Evolutionary conservation across 805 yeast genomes (phyloP).

Genomic region (Sugiyamaella smithiae): DNA sequence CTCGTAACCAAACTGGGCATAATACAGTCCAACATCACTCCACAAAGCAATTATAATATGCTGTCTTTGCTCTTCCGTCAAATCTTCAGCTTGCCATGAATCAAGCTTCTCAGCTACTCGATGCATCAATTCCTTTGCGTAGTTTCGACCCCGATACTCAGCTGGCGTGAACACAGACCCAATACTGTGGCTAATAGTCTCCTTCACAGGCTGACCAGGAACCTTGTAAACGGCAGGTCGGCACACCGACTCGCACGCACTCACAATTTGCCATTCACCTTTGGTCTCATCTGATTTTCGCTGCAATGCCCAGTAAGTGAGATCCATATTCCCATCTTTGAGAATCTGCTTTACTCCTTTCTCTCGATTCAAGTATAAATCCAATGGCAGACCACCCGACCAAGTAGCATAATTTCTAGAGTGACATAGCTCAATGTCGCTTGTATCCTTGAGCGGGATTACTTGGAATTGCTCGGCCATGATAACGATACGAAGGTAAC

Average conservation of each 20-base stretch:
- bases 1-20: conserved; percentile 53
- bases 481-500: background rate
- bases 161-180: conserved; percentile 60
- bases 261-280: conserved; percentile 33
- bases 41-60: conserved; percentile 49
- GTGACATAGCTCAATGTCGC: conserved; percentile 22
- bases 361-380: conserved; percentile 30
- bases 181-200: conserved; percentile 33
- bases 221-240: conserved; percentile 34
- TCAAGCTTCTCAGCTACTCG: conserved; percentile 20
- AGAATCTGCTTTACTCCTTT: conserved; percentile 19
- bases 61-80: conserved; percentile 19
- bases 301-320: conserved; percentile 31
- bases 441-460: conserved; percentile 12
- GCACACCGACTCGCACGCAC: conserved; percentile 47
- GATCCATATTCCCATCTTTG: conserved; percentile 19
- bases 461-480: background rate
- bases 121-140: conserved; percentile 49
- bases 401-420: conserved; percentile 25
- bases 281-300: conserved; percentile 26
- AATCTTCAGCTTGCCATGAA: conserved; percentile 30
- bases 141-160: conserved; percentile 52
- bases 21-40: conserved; percentile 71
- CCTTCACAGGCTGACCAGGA: conserved; percentile 21
- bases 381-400: conserved; percentile 28